Conservation (phyloP, 2,329 filamentous ascomycete genomes). For the Trichoderma harzianum region DNA sequence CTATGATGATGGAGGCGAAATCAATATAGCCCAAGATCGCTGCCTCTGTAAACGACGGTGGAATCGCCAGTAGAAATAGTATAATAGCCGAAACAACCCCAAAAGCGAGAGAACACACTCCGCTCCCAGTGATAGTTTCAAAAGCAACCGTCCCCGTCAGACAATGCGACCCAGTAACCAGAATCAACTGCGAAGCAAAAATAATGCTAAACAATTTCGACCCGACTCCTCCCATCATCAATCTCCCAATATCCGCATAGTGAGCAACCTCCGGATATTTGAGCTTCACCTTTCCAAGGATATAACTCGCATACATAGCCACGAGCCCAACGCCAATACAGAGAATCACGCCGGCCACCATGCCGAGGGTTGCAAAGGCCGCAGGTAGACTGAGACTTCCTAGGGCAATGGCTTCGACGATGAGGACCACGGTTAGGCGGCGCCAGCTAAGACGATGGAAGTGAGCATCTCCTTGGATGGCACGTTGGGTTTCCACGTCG, state of each 20-base stretch:
- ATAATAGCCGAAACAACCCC: conserved; percentile 45
- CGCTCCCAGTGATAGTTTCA: conserved; percentile 59
- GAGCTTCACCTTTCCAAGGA: conserved; percentile 48
- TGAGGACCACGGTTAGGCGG: conserved; percentile 52
- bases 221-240: conserved; percentile 58
- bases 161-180: conserved; percentile 67
- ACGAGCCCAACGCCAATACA: conserved; percentile 43
- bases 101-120: conserved; percentile 44
- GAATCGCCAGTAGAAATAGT: conserved; percentile 44
- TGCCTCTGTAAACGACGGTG: conserved; percentile 47
- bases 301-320: conserved; percentile 47
- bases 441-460: conserved; percentile 56
- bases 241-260: conserved; percentile 64
- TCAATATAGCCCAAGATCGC: conserved; percentile 50
- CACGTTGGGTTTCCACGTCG: background rate
- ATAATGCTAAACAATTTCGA: conserved; percentile 60
- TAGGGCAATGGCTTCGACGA: conserved; percentile 56
- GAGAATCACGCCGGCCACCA: conserved; percentile 47
- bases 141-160: conserved; percentile 68
- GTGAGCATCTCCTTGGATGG: conserved; percentile 38
- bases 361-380: conserved; percentile 53
- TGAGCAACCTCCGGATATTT: conserved; percentile 56
- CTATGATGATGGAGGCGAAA: conserved; percentile 60
- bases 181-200: conserved; percentile 62
- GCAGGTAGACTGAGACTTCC: conserved; percentile 49